A percentile compares a stretch with the other conserved stretches of the same genome.
These are phyloP conservation scores for Aspergillus sojae DNA, from an alignment of 2,329 filamentous ascomycete genomes.

Conservation along the genomic window DNA sequence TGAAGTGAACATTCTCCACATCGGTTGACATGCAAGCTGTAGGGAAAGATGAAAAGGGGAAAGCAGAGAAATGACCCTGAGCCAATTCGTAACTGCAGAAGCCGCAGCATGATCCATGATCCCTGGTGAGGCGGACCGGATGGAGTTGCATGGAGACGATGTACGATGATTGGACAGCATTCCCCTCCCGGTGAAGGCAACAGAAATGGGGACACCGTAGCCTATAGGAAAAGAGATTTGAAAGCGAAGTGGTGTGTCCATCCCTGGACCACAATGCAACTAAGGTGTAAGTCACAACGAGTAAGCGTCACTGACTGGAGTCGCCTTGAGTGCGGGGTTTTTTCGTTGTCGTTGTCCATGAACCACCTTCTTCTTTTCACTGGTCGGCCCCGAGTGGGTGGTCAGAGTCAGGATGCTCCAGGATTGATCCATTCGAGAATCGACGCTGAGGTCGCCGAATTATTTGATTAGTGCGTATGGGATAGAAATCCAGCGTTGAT, in stretches of 20 bases:
- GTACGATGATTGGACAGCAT: constrained; percentile 18
- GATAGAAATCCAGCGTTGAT: not conserved
- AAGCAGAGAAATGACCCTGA: constrained; percentile 11
- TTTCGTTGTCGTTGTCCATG: not conserved
- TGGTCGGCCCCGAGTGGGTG: constrained; percentile 6
- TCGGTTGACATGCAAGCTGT: constrained; percentile 9
- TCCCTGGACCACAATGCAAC: not conserved
- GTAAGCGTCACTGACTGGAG: constrained; percentile 3
- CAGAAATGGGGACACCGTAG: constrained; percentile 2
- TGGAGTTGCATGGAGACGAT: constrained; percentile 9
- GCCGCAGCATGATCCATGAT: constrained; percentile 18
- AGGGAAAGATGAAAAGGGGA: constrained; percentile 14
- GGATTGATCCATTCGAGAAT: not conserved
- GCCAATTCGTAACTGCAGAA: constrained; percentile 22
- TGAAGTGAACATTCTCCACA: constrained; percentile 6
- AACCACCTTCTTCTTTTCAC: not conserved
- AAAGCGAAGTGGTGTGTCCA: constrained; percentile 11
- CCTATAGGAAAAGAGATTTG: constrained; percentile 12
- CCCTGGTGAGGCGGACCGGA: constrained; percentile 22
- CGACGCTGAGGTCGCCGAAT: not conserved
- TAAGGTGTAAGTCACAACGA: constrained; percentile 12
- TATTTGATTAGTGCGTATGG: not conserved
- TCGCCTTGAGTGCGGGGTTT: constrained; percentile 20
- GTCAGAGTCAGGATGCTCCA: not conserved
- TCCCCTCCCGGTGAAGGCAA: constrained; percentile 17